phyloP scores from a whole-genome alignment of 2,329 filamentous ascomycete genomes.

The Chrysoporthe puriensis region DNA sequence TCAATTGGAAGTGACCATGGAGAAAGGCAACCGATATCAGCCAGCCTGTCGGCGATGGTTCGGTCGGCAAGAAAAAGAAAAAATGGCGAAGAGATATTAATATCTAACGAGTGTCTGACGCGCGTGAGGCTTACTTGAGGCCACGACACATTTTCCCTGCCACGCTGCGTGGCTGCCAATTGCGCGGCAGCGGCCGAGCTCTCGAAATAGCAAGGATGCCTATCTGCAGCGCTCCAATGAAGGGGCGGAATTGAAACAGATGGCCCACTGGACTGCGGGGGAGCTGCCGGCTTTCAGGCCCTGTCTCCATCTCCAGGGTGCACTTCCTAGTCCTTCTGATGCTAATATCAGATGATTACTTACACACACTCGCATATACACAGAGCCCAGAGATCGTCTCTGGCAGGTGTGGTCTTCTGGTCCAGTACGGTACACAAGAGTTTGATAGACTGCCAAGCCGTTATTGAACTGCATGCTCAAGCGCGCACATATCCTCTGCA shows the following conservation, averaged over 20 bases:
- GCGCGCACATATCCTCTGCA: not conserved
- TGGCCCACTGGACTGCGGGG: not conserved
- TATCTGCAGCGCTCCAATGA: not conserved
- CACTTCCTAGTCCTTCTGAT: not conserved
- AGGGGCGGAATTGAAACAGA: conserved; percentile 2
- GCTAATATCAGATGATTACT: not conserved
- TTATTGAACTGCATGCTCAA: not conserved
- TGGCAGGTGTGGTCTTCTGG: not conserved
- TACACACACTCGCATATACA: not conserved
- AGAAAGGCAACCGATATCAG: conserved; percentile 6
- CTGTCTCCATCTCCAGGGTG: not conserved
- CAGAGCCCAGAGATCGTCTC: too few species aligned
- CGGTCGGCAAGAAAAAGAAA: not conserved
- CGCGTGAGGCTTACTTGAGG: conserved; percentile 10
- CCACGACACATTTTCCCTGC: conserved; percentile 18
- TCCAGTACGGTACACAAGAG: too few species aligned
- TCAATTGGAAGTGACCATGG: conserved; percentile 19
- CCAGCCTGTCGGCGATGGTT: conserved; percentile 7
- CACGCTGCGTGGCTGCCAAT: not conserved
- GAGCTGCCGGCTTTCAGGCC: not conserved
- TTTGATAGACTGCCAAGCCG: too few species aligned
- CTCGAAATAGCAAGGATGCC: conserved; percentile 1
- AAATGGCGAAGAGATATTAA: conserved; percentile 11
- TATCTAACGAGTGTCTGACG: not conserved
- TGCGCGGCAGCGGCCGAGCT: conserved; percentile 6